Base-by-base conservation (phyloP, 805 yeast genomes). In the Candida taoyuanica region DNA sequence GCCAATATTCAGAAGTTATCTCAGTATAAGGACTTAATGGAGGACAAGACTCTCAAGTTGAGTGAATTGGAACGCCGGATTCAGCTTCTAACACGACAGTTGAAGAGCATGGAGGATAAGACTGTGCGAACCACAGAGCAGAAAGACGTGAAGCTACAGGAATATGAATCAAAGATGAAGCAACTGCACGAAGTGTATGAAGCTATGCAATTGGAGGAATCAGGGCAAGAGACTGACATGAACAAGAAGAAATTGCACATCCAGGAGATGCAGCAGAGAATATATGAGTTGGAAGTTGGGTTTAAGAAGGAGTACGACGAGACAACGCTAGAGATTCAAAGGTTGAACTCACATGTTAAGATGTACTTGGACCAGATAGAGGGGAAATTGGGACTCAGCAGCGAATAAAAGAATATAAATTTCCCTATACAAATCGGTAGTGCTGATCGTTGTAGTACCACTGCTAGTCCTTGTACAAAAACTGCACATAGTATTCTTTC, bases 401-500 rank as follows among this genome's bases (percentile, higher is more conserved):
- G n/a, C 14, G 15, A 6, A 9, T n/a, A 9, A 25, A 11, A 11
- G 28, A 17, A 17, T 29, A 17, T 16, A 5, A 13, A 6, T 16
- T 17, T 15, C 16, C 16, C 7, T 29, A 21, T 29, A 15, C n/a
- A 6, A n/a, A n/a, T n/a, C n/a, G n/a, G n/a, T n/a, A n/a, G n/a
- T n/a, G n/a, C n/a, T n/a, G n/a, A n/a, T n/a, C n/a, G n/a, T n/a
- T n/a, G n/a, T n/a, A n/a, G n/a, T n/a, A 16, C 19, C 17, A 21
- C 16, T 3, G 4, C 25, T 31, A 7, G 5, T 12, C 23, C 33
- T 61, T 59, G 46, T 74, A 87, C 48, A 84, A 68, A 33, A 87
- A 56, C 59, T 88, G 97, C 13, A 88, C 51, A 52, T 76, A 85
- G 49, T 76, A 85, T 43, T 75, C 81, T 42, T 73, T 72, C 1